These are phyloP conservation scores for Lathyrus tuberosus DNA, from an alignment of 306 rosid species.

Conservation along the genomic window DNA sequence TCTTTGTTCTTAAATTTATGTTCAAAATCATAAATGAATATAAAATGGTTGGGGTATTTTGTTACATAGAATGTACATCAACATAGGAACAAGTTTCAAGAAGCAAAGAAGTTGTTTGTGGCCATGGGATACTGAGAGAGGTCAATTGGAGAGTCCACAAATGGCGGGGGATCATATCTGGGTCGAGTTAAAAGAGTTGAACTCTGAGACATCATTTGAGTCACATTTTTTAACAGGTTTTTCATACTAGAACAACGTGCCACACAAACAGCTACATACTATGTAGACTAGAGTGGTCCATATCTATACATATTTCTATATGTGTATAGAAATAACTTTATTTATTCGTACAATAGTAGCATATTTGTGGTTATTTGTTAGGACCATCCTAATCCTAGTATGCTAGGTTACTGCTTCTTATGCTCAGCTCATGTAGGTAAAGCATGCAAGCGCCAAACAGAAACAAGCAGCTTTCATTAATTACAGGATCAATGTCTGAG, in stretches of 20 bases:
- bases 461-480: slow-evolving; percentile 35
- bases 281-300: slow-evolving; percentile 39
- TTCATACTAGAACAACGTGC: slow-evolving; percentile 34
- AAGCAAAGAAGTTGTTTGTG: neutral
- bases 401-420: slow-evolving; percentile 31
- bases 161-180: slow-evolving; percentile 44
- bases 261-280: neutral
- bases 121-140: slow-evolving; percentile 8
- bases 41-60: no score
- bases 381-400: slow-evolving; percentile 43
- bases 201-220: slow-evolving; percentile 22
- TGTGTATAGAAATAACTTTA: slow-evolving; percentile 4
- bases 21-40: no score
- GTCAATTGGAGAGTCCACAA: slow-evolving; percentile 44
- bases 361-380: slow-evolving; percentile 16
- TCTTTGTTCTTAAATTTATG: no score
- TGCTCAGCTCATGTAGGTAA: slow-evolving; percentile 16
- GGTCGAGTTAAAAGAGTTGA: neutral
- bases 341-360: slow-evolving; percentile 17
- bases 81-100: no score
- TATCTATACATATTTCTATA: slow-evolving; percentile 14
- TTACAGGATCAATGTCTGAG: slow-evolving; percentile 12
- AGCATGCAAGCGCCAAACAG: slow-evolving; percentile 6
- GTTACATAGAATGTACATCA: no score
- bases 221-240: slow-evolving; percentile 37